phyloP scores from a whole-genome alignment of 108 stramenopile genomes.

The Parmales sp. region DNA sequence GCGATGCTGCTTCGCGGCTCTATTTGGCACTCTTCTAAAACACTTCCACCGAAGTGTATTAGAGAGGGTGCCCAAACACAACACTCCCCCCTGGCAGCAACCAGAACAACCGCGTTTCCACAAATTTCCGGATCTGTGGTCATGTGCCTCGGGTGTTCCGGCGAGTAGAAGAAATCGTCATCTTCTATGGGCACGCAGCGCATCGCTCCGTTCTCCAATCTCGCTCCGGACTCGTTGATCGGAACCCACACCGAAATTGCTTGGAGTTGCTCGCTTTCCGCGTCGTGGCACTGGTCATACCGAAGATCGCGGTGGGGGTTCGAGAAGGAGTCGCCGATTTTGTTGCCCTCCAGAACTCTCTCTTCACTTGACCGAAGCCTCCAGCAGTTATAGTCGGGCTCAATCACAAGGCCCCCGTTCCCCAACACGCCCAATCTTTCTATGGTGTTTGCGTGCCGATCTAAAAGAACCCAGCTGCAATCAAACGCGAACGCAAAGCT shows the following conservation, averaged over 20 bases:
- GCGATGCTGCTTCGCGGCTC: not conserved
- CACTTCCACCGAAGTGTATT: not conserved
- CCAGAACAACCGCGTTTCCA: not conserved
- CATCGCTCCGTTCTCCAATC: not conserved
- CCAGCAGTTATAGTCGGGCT: no score
- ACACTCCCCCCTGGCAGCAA: not conserved
- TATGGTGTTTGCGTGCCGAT: no score
- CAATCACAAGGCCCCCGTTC: no score
- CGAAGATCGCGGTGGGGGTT: conserved; percentile 7
- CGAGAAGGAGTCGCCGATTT: not conserved
- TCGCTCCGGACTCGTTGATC: not conserved
- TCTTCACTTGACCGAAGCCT: no score
- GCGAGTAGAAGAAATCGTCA: conserved; percentile 6
- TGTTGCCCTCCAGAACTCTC: no score
- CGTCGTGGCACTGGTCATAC: not conserved
- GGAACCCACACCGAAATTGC: conserved; percentile 3
- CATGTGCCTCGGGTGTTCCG: not conserved
- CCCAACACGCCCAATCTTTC: no score
- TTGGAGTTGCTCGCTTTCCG: not conserved
- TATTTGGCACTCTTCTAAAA: no score
- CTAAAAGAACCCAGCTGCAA: no score
- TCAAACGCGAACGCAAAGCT: no score
- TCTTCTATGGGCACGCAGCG: not conserved
- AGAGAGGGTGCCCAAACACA: not conserved
- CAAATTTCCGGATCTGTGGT: not conserved